A percentile compares a stretch with the other conserved stretches of the same genome.
These are phyloP conservation scores for Metarhizium album DNA, from an alignment of 2,329 filamentous ascomycete genomes.

Conservation along the genomic window DNA sequence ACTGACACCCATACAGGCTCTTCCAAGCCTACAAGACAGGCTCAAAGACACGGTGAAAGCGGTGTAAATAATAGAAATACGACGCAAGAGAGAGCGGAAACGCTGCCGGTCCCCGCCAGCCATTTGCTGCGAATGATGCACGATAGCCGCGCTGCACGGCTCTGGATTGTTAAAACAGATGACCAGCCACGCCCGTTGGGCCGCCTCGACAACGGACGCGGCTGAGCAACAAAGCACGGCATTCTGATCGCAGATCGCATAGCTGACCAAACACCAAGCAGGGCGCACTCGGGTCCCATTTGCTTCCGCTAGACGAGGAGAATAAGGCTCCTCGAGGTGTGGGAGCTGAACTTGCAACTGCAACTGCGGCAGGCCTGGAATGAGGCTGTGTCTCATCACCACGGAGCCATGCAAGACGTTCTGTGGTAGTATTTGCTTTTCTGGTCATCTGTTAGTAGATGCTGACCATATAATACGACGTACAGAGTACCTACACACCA, in stretches of 20 bases:
- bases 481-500: not conserved
- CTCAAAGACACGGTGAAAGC: not conserved
- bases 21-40: not conserved
- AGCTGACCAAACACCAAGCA: not conserved
- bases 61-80: not conserved
- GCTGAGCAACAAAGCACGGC: not conserved
- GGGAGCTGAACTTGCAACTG: not conserved
- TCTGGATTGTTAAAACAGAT: not conserved
- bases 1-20: not conserved
- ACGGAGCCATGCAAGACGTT: not conserved
- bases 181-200: not conserved
- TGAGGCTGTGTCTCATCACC: not conserved
- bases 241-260: not conserved
- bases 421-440: not conserved
- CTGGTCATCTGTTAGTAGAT: not conserved
- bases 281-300: not conserved
- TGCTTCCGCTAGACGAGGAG: not conserved
- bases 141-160: not conserved
- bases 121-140: not conserved
- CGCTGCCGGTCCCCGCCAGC: not conserved
- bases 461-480: not conserved
- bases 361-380: not conserved
- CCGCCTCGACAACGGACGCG: not conserved
- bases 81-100: not conserved
- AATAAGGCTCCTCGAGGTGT: not conserved